phyloP scores from a whole-genome alignment of 1,284 basidiomycete species.

The Vanrija humicola region DNA sequence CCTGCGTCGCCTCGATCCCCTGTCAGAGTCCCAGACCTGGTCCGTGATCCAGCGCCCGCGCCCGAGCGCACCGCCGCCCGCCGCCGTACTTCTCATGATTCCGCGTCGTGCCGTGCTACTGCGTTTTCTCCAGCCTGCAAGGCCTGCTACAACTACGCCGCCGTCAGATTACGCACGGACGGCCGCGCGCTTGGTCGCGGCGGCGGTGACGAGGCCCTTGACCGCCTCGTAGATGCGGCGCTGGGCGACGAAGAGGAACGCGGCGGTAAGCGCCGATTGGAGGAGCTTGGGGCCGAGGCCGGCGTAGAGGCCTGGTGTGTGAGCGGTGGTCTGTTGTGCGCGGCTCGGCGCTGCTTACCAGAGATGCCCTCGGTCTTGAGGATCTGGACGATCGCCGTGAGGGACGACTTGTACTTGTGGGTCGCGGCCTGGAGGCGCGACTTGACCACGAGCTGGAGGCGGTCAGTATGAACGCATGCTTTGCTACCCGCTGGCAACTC shows the following conservation, averaged over 20 bases:
- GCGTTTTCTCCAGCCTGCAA: background rate
- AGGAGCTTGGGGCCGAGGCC: slow-evolving; percentile 78
- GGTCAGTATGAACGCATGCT: background rate
- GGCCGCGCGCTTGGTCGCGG: slow-evolving; percentile 13
- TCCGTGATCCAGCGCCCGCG: too few species aligned
- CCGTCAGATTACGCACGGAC: background rate
- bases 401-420: slow-evolving; percentile 49
- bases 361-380: slow-evolving; percentile 68
- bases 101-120: background rate
- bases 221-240: slow-evolving; percentile 56
- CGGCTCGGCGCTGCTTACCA: slow-evolving; percentile 22
- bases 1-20: too few species aligned
- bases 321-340: background rate
- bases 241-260: slow-evolving; percentile 82
- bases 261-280: slow-evolving; percentile 85
- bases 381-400: slow-evolving; percentile 53
- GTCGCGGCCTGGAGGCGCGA: slow-evolving; percentile 49
- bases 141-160: too few species aligned
- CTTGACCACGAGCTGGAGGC: slow-evolving; percentile 48
- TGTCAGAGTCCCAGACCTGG: too few species aligned
- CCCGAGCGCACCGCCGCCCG: too few species aligned
- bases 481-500: slow-evolving; percentile 9
- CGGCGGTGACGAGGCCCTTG: slow-evolving; percentile 34
- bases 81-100: too few species aligned
- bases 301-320: slow-evolving; percentile 65